Base-by-base conservation (phyloP, 139 green algal genomes). In the Helicosporidium sp. region DNA sequence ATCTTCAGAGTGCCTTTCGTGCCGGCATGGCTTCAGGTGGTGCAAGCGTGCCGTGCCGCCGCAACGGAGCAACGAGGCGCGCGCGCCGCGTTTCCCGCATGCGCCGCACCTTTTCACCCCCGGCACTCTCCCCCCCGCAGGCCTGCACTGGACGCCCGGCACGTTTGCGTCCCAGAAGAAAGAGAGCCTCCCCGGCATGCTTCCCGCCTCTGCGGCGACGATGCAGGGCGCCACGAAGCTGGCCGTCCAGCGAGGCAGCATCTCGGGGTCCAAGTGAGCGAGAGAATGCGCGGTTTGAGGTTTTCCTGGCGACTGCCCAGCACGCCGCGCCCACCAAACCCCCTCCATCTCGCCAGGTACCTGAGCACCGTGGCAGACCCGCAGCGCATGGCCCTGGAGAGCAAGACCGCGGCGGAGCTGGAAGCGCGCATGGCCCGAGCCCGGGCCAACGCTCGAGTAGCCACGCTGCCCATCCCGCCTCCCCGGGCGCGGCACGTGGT, bases 1-100 rank as follows among this genome's bases (percentile, higher is more conserved):
- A 53, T 27, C 19, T 67, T 22, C 52, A 58, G 26, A 61, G 46
- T 16, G 59, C 59, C 26, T 67, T 67, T 22, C 41, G 50, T 8
- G 28, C 16, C 4, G 52, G 52, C 45, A n/a, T 60, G 47, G 28
- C 45, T 33, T 13, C 43, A 3, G 43, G 52, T 59, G 42, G n/a
- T 27, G 16, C 7, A 31, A 29, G 8, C 24, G 5, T 22, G 23
- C 15, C 7, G 6, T 34, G 46, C 20, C 22, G 44, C n/a, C 18
- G 27, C 27, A 20, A n/a, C n/a, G n/a, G n/a, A n/a, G n/a, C n/a
- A n/a, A n/a, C n/a, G n/a, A n/a, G n/a, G n/a, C n/a, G n/a, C n/a
- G n/a, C n/a, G n/a, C n/a, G n/a, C n/a, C n/a, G n/a, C n/a, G n/a
- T n/a, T n/a, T n/a, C n/a, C n/a, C n/a, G n/a, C n/a, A n/a, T n/a